Evolutionary conservation across 2,329 filamentous ascomycete genomes (phyloP).

Genomic region (Plenodomus tracheiphilus): DNA sequence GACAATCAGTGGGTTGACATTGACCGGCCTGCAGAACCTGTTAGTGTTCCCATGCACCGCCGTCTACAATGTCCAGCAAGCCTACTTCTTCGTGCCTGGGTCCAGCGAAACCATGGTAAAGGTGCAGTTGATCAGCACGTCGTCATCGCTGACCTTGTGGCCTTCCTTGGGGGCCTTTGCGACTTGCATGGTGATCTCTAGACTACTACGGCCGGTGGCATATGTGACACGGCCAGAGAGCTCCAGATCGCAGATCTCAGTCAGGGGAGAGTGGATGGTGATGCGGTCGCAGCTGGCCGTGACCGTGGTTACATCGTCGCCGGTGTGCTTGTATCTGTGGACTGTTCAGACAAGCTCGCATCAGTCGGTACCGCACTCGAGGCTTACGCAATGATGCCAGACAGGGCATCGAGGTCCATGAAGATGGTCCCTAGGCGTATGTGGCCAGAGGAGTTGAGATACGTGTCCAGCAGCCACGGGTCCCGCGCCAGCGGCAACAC

Average conservation of each 20-base stretch:
- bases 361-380: conserved; percentile 59
- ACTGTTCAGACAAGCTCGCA: conserved; percentile 17
- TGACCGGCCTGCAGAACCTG: conserved; percentile 53
- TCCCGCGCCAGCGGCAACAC: conserved; percentile 72
- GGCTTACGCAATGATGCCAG: conserved; percentile 67
- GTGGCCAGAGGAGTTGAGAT: conserved; percentile 75
- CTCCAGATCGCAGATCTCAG: conserved; percentile 77
- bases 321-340: conserved; percentile 66
- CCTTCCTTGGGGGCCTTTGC: conserved; percentile 67
- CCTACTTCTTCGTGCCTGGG: conserved; percentile 65
- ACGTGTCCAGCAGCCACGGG: conserved; percentile 76
- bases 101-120: conserved; percentile 80
- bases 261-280: conserved; percentile 70
- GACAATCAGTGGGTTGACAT: conserved; percentile 63
- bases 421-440: conserved; percentile 73
- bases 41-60: background rate
- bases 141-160: conserved; percentile 59
- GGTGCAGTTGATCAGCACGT: conserved; percentile 70
- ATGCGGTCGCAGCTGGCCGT: conserved; percentile 68
- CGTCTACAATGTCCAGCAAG: background rate
- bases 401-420: conserved; percentile 79
- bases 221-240: conserved; percentile 71
- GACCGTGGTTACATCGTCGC: conserved; percentile 65
- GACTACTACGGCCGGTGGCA: conserved; percentile 71
- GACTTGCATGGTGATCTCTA: conserved; percentile 75